Evolutionary conservation across 179 eudicot species (phyloP).

Genomic region (Beta corolliflora): DNA sequence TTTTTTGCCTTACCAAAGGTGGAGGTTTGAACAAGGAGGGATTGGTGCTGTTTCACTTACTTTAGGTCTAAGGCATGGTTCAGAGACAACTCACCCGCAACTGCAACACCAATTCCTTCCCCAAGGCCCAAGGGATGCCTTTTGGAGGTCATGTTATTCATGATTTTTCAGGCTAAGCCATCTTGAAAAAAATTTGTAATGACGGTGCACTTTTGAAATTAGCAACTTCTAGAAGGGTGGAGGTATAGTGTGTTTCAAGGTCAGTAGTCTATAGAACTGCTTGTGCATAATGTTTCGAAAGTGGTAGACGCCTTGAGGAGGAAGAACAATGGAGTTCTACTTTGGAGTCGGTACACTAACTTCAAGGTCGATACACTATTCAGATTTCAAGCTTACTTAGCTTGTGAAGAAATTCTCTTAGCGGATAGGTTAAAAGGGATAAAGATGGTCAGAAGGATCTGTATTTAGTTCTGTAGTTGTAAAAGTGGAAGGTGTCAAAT

Average conservation of each 20-base stretch:
- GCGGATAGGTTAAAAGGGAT: too few species aligned
- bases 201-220: neutral
- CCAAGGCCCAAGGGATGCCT: conserved; percentile 35
- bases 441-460: too few species aligned
- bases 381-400: neutral
- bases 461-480: neutral
- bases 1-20: conserved; percentile 31
- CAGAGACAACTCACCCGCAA: conserved; percentile 32
- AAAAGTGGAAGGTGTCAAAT: neutral
- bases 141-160: conserved; percentile 33
- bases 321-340: too few species aligned
- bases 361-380: neutral
- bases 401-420: neutral
- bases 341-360: neutral
- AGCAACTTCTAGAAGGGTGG: neutral
- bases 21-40: conserved; percentile 31
- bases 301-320: neutral
- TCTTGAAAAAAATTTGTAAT: neutral
- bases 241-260: neutral
- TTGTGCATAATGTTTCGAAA: conserved; percentile 1
- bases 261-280: neutral
- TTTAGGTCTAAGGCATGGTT: conserved; percentile 36
- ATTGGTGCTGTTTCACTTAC: conserved; percentile 38
- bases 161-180: conserved; percentile 19
- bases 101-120: conserved; percentile 34